Evolutionary conservation across 2,329 filamentous ascomycete species (phyloP).

Genomic region (Aspergillus niger): DNA sequence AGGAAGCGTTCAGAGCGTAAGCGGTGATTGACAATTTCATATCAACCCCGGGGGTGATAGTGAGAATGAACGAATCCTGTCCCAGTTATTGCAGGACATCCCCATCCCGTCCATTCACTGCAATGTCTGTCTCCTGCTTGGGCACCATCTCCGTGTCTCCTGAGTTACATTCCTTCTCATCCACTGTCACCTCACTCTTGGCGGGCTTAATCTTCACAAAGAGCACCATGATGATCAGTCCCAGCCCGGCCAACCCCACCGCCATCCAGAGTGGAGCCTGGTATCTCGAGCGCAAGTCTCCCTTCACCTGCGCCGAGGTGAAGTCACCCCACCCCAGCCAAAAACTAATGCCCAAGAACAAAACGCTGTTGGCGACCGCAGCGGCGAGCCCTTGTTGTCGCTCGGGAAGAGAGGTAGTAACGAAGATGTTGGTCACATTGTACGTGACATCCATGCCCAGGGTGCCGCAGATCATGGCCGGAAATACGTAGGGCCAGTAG

Average conservation of each 20-base stretch:
- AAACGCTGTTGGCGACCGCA: slow-evolving; percentile 68
- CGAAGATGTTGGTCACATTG: slow-evolving; percentile 75
- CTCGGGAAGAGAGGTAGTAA: slow-evolving; percentile 69
- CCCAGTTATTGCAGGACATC: too few species aligned
- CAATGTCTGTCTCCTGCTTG: not conserved
- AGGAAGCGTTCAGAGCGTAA: too few species aligned
- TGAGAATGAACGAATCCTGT: too few species aligned
- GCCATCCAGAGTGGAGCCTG: slow-evolving; percentile 67
- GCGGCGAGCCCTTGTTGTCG: slow-evolving; percentile 71
- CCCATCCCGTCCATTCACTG: too few species aligned
- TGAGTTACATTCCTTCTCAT: slow-evolving; percentile 43
- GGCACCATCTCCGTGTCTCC: not conserved
- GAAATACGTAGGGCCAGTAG: slow-evolving; percentile 76
- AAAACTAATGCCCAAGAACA: slow-evolving; percentile 72
- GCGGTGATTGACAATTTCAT: too few species aligned
- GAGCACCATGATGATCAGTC: slow-evolving; percentile 54
- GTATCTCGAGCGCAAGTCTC: slow-evolving; percentile 57
- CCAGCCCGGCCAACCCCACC: slow-evolving; percentile 56
- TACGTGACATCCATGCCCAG: slow-evolving; percentile 75
- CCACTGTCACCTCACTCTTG: slow-evolving; percentile 59
- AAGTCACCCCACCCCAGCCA: slow-evolving; percentile 72
- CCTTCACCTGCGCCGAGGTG: slow-evolving; percentile 48
- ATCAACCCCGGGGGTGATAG: too few species aligned
- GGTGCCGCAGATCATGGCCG: slow-evolving; percentile 62
- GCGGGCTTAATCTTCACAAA: slow-evolving; percentile 60